phyloP scores from a whole-genome alignment of 2,329 filamentous ascomycete genomes.

The Fusarium pininemorale region DNA sequence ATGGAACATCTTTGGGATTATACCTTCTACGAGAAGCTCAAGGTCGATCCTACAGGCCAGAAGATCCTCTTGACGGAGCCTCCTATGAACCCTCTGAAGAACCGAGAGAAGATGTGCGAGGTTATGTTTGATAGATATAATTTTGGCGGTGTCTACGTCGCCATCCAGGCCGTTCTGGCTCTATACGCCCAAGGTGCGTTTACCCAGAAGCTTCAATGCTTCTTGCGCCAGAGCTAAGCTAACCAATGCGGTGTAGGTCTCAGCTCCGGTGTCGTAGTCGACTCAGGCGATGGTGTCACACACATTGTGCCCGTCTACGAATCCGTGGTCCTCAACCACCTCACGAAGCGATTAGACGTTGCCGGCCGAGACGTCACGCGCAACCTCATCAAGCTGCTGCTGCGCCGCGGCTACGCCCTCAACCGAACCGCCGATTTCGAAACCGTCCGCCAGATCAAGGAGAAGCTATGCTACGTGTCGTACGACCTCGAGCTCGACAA shows the following conservation, averaged over 20 bases:
- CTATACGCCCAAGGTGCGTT: conserved; percentile 90
- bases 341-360: conserved; percentile 92
- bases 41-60: conserved; percentile 86
- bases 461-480: conserved; percentile 99
- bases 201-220: neutral
- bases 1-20: conserved; percentile 99
- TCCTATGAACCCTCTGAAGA: conserved; percentile 96
- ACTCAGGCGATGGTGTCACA: conserved; percentile 97
- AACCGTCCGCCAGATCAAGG: conserved; percentile 98
- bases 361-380: conserved; percentile 97
- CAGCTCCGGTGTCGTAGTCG: conserved; percentile 95
- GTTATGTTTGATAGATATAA: conserved; percentile 99
- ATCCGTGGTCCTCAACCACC: conserved; percentile 95
- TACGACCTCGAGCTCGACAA: conserved; percentile 98
- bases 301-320: conserved; percentile 99
- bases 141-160: conserved; percentile 97
- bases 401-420: conserved; percentile 92
- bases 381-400: conserved; percentile 93
- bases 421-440: conserved; percentile 99
- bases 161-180: conserved; percentile 95
- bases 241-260: conserved; percentile 64
- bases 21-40: conserved; percentile 97
- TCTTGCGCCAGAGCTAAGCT: neutral
- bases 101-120: conserved; percentile 97
- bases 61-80: conserved; percentile 98